Conservation (phyloP, 768 basidiomycete species). For the Boletus speciosus region DNA sequence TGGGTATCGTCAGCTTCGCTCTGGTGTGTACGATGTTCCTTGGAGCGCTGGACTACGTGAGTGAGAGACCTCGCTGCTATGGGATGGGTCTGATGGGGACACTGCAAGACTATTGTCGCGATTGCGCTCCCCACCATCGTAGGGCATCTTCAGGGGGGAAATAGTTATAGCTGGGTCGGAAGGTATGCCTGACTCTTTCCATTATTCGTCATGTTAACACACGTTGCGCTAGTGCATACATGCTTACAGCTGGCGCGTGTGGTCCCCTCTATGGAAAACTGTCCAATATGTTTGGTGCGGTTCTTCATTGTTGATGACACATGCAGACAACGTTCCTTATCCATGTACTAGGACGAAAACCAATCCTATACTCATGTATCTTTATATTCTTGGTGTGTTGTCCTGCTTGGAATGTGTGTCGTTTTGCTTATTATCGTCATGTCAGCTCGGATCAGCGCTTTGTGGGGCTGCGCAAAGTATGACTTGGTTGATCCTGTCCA, state of each 20-base stretch:
- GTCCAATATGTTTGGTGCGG: slow-evolving; percentile 49
- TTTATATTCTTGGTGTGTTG: slow-evolving; percentile 57
- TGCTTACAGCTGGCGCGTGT: slow-evolving; percentile 63
- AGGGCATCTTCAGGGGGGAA: slow-evolving; percentile 55
- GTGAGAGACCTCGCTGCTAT: not conserved
- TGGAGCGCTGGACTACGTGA: slow-evolving; percentile 57
- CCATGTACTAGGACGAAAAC: slow-evolving; percentile 51
- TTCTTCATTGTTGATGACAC: not conserved
- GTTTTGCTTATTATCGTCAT: not conserved
- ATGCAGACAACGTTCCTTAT: not conserved
- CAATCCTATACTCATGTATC: slow-evolving; percentile 62
- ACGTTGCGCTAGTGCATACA: slow-evolving; percentile 52
- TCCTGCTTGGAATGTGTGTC: not conserved
- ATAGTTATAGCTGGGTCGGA: slow-evolving; percentile 68
- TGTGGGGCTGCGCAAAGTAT: slow-evolving; percentile 79
- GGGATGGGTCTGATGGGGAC: not conserved
- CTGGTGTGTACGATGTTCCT: slow-evolving; percentile 26
- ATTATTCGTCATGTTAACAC: not conserved
- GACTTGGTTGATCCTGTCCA: slow-evolving; percentile 69
- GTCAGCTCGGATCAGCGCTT: slow-evolving; percentile 69
- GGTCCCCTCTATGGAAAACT: slow-evolving; percentile 76
- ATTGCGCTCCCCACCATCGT: slow-evolving; percentile 74
- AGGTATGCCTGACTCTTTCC: slow-evolving; percentile 36
- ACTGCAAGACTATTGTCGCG: slow-evolving; percentile 53
- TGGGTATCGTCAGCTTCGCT: slow-evolving; percentile 22